A percentile compares a stretch with the other conserved stretches of the same genome.
phyloP scores from a whole-genome alignment of 768 basidiomycete genomes.

The Tulasnella sp. region DNA sequence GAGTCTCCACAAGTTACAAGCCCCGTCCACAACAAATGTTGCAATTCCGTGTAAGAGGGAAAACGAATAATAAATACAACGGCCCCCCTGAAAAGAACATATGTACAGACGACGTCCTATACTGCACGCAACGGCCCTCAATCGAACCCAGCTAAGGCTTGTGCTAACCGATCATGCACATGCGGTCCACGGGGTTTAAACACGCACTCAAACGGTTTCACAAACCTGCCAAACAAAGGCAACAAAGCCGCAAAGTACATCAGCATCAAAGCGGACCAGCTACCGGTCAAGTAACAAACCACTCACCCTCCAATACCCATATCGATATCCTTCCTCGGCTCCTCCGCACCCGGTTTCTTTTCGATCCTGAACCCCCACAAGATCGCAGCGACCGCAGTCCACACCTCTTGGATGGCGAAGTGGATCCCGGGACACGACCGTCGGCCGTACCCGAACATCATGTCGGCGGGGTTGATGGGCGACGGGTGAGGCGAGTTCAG shows the following conservation, averaged over 20 bases:
- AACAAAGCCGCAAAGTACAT: neutral
- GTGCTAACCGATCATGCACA: neutral
- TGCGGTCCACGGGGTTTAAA: neutral
- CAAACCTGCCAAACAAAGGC: neutral
- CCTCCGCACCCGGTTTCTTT: neutral
- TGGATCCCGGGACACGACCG: neutral
- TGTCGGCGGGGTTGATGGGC: neutral
- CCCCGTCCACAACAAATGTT: too few relatives aligned
- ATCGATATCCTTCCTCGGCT: neutral
- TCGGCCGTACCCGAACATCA: neutral
- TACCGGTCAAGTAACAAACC: neutral
- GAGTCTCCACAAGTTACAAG: too few relatives aligned
- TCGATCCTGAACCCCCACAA: neutral
- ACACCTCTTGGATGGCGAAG: neutral
- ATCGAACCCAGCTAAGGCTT: neutral
- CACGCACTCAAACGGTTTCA: neutral
- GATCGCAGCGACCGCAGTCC: neutral
- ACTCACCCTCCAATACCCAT: neutral
- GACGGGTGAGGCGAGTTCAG: neutral
- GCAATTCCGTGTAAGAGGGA: too few relatives aligned
- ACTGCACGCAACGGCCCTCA: too few relatives aligned
- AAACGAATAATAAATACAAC: too few relatives aligned
- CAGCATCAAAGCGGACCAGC: neutral
- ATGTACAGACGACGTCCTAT: too few relatives aligned
- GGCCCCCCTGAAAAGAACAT: too few relatives aligned